phyloP scores from a whole-genome alignment of 768 basidiomycete genomes.

The Collybiopsis confluens region DNA sequence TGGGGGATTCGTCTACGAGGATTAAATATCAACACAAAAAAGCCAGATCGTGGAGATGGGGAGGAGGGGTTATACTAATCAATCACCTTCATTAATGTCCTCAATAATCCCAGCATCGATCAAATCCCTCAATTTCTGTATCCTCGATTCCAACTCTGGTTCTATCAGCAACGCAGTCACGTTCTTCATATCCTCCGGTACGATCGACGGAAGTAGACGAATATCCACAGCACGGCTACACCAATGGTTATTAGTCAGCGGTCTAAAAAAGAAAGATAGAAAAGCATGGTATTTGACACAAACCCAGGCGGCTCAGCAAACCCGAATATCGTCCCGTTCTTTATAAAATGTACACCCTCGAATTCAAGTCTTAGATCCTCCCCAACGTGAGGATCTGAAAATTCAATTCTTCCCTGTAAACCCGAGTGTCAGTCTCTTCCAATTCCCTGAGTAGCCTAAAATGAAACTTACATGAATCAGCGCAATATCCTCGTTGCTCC shows the following conservation, averaged over 20 bases:
- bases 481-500: constrained; percentile 45
- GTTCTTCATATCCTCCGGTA: constrained; percentile 52
- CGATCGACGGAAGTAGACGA: constrained; percentile 60
- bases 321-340: constrained; percentile 75
- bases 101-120: constrained; percentile 65
- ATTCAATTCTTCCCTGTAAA: constrained; percentile 64
- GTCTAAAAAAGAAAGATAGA: not conserved
- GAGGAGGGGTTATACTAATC: too few relatives aligned
- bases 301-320: constrained; percentile 63
- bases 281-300: constrained; percentile 32
- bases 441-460: too few relatives aligned
- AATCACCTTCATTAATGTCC: constrained; percentile 34
- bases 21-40: too few relatives aligned
- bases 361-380: constrained; percentile 69
- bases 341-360: constrained; percentile 71
- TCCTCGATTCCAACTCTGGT: constrained; percentile 55
- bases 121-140: constrained; percentile 54
- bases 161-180: constrained; percentile 55
- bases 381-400: constrained; percentile 45
- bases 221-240: constrained; percentile 58
- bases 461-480: constrained; percentile 59
- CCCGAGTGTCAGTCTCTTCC: too few relatives aligned
- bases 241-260: not conserved
- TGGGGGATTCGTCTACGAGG: constrained; percentile 39
- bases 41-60: too few relatives aligned